phyloP scores from a whole-genome alignment of 2,329 filamentous ascomycete species.

The Cladosporium velox region DNA sequence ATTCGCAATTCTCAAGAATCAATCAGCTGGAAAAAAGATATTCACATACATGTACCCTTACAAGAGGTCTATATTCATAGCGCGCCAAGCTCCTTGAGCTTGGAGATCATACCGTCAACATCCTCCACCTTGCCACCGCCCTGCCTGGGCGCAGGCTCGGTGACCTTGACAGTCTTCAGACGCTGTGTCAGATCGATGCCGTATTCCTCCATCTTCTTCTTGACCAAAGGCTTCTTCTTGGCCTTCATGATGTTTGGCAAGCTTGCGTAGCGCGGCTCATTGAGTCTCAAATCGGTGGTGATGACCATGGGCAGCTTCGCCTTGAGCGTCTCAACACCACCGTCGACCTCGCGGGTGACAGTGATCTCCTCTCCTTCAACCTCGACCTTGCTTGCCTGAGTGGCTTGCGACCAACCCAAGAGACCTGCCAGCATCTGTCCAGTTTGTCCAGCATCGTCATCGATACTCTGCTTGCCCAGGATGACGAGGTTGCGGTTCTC shows the following conservation, averaged over 20 bases:
- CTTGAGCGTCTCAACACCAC: slow-evolving; percentile 85
- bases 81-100: slow-evolving; percentile 94
- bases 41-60: slow-evolving; percentile 20
- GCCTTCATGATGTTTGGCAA: slow-evolving; percentile 99
- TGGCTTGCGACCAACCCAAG: slow-evolving; percentile 90
- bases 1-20: neutral
- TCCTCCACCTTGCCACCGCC: slow-evolving; percentile 97
- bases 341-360: slow-evolving; percentile 91
- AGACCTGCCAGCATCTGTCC: slow-evolving; percentile 96
- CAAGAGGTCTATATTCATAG: slow-evolving; percentile 52
- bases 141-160: slow-evolving; percentile 82
- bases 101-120: slow-evolving; percentile 89
- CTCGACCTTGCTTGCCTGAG: slow-evolving; percentile 82
- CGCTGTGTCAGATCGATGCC: slow-evolving; percentile 73
- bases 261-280: slow-evolving; percentile 92
- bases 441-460: slow-evolving; percentile 93
- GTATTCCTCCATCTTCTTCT: slow-evolving; percentile 82
- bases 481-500: slow-evolving; percentile 91
- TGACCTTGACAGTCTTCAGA: slow-evolving; percentile 86
- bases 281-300: slow-evolving; percentile 90
- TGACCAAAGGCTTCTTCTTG: slow-evolving; percentile 98
- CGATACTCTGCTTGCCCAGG: slow-evolving; percentile 96
- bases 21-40: neutral
- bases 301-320: slow-evolving; percentile 89
- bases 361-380: slow-evolving; percentile 71